These are phyloP conservation scores for Achaetomiella virescens DNA, from an alignment of 495 filamentous ascomycete species.

Conservation along the genomic window DNA sequence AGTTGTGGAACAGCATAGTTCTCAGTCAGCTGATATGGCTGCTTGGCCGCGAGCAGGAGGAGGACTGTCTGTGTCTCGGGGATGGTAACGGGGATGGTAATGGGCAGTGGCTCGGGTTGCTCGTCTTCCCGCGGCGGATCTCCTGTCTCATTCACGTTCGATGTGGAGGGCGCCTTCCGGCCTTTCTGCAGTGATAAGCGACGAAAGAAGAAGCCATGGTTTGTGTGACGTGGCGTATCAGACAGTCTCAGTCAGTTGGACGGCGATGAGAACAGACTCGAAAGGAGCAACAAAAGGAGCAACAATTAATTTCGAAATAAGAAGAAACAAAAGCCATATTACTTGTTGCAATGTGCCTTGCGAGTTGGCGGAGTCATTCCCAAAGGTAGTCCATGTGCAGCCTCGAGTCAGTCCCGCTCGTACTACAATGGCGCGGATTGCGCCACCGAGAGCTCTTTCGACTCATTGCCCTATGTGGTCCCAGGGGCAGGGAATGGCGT, in stretches of 20 bases:
- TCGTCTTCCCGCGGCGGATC: not conserved
- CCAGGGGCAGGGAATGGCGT: too few species aligned
- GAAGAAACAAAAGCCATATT: too few species aligned
- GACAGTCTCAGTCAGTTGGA: too few species aligned
- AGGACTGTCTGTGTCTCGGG: slow-evolving; percentile 38
- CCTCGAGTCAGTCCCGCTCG: slow-evolving; percentile 1
- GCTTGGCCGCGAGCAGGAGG: slow-evolving; percentile 37
- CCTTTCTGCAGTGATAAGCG: slow-evolving; percentile 18
- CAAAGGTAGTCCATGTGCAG: too few species aligned
- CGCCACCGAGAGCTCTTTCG: slow-evolving; percentile 15
- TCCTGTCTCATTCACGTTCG: not conserved
- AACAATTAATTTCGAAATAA: too few species aligned
- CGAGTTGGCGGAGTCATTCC: not conserved
- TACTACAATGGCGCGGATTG: slow-evolving; percentile 19
- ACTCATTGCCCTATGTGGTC: slow-evolving; percentile 15
- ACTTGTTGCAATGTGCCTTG: too few species aligned
- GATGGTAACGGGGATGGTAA: too few species aligned
- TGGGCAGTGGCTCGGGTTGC: not conserved
- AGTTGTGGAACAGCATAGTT: slow-evolving; percentile 46
- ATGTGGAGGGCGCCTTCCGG: slow-evolving; percentile 5
- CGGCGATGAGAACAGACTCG: too few species aligned
- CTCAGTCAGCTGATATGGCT: slow-evolving; percentile 35
- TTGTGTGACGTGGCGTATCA: too few species aligned
- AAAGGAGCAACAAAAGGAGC: too few species aligned
- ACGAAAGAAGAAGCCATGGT: slow-evolving; percentile 23